Conservation (phyloP, 441 rosid species). For the Syzygium syzygioides region DNA sequence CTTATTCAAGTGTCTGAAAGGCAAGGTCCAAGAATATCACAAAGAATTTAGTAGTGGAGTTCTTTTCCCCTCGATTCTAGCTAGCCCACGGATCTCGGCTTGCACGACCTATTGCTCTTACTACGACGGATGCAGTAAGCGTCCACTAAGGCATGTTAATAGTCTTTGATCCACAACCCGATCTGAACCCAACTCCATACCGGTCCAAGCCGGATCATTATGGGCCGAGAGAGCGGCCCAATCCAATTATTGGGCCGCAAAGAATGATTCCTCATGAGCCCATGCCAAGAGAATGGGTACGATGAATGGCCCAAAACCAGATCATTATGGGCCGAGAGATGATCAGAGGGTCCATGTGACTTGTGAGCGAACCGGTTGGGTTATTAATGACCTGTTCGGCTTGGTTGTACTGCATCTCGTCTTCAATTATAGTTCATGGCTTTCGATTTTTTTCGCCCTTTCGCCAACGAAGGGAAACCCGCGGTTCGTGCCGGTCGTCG, state of each 20-base stretch:
- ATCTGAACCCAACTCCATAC: background rate
- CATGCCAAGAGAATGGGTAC: fast-evolving
- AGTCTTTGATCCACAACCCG: background rate
- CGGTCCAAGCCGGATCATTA: background rate
- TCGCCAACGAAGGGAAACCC: background rate
- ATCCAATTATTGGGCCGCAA: background rate
- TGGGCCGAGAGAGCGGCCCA: background rate
- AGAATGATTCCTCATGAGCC: background rate
- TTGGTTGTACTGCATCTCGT: background rate
- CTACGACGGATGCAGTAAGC: fast-evolving
- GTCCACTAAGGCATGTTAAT: background rate
- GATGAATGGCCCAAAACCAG: background rate
- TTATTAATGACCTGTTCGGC: background rate
- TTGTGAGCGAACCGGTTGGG: background rate
- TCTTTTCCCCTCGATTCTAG: background rate
- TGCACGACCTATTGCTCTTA: background rate
- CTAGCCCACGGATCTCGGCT: background rate
- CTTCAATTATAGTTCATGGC: background rate
- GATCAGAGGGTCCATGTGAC: background rate
- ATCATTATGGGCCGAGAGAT: background rate
- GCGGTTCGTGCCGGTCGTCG: no score
- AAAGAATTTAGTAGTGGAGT: background rate
- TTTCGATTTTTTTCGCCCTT: background rate
- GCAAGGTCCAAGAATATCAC: background rate
- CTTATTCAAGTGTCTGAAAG: background rate